Percentiles rank a stretch among this genome's conserved stretches.
phyloP scores from a whole-genome alignment of 345 rosid genomes.

The Aegle marmelos region DNA sequence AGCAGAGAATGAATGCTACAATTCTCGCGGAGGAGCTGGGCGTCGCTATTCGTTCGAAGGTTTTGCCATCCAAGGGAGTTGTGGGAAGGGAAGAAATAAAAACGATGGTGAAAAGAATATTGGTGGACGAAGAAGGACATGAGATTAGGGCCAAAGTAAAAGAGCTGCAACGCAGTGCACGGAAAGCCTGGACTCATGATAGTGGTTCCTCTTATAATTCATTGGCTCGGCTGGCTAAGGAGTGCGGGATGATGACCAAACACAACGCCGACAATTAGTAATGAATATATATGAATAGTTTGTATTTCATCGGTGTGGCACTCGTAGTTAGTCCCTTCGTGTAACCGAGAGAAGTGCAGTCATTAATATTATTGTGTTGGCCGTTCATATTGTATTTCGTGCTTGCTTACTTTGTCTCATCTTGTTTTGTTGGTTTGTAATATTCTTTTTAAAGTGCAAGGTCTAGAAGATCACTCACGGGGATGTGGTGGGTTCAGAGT shows the following conservation, averaged over 20 bases:
- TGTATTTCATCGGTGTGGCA: no score
- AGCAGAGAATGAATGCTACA: slow-evolving; percentile 52
- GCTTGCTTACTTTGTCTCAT: neutral
- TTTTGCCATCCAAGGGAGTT: slow-evolving; percentile 8
- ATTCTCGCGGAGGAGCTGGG: slow-evolving; percentile 45
- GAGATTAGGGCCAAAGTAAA: slow-evolving; percentile 40
- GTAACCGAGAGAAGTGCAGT: neutral
- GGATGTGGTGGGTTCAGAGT: no score
- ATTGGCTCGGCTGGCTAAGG: slow-evolving; percentile 3
- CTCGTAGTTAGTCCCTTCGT: neutral
- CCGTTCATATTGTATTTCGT: neutral
- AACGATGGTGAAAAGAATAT: slow-evolving; percentile 34
- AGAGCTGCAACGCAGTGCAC: slow-evolving; percentile 26
- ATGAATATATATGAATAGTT: no score
- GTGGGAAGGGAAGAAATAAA: slow-evolving; percentile 47
- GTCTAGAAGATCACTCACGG: no score
- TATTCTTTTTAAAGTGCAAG: no score
- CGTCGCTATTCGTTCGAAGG: slow-evolving; percentile 35
- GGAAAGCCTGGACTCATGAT: slow-evolving; percentile 20
- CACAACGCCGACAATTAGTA: neutral
- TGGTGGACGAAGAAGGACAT: slow-evolving; percentile 44
- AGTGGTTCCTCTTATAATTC: slow-evolving; percentile 36
- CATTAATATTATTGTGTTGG: neutral
- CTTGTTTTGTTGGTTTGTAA: no score
- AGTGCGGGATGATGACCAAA: neutral